These are phyloP conservation scores for Moniliophthora roreri DNA, from an alignment of 1,284 basidiomycete species.

Conservation along the genomic window DNA sequence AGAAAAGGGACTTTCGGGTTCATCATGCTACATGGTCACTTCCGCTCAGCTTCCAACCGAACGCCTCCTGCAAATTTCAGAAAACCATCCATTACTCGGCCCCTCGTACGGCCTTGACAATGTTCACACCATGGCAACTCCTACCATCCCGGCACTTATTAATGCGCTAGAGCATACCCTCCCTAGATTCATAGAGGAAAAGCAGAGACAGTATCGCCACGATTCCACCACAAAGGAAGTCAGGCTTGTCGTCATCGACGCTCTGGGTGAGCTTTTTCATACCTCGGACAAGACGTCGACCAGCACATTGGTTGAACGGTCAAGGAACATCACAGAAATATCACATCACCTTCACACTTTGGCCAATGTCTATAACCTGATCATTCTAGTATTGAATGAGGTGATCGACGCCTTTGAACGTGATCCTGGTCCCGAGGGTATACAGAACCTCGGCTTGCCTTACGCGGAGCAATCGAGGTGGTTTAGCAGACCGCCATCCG, in stretches of 20 bases:
- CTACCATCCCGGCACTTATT: constrained; percentile 63
- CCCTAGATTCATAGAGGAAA: constrained; percentile 54
- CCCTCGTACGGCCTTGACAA: constrained; percentile 56
- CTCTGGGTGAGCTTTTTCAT: constrained; percentile 80
- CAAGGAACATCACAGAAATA: constrained; percentile 66
- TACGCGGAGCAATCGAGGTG: constrained; percentile 78
- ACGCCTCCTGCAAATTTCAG: constrained; percentile 58
- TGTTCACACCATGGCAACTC: constrained; percentile 64
- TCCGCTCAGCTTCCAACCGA: constrained; percentile 70
- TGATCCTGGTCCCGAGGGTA: constrained; percentile 21
- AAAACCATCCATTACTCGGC: constrained; percentile 49
- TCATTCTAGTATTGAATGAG: constrained; percentile 84
- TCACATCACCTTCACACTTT: constrained; percentile 68
- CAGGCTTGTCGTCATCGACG: constrained; percentile 78
- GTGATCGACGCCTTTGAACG: constrained; percentile 74
- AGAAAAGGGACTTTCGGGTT: constrained; percentile 55
- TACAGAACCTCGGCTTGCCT: constrained; percentile 29
- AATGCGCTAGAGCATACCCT: constrained; percentile 65
- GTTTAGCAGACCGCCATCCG: constrained; percentile 64
- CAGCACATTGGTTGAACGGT: constrained; percentile 64
- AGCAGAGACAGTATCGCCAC: constrained; percentile 16
- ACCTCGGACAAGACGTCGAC: constrained; percentile 53
- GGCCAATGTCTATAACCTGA: constrained; percentile 62
- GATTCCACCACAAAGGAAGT: constrained; percentile 46
- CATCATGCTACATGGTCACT: constrained; percentile 75